Evolutionary conservation across 1,284 basidiomycete genomes (phyloP).

Genomic region (Golubevia sp.): DNA sequence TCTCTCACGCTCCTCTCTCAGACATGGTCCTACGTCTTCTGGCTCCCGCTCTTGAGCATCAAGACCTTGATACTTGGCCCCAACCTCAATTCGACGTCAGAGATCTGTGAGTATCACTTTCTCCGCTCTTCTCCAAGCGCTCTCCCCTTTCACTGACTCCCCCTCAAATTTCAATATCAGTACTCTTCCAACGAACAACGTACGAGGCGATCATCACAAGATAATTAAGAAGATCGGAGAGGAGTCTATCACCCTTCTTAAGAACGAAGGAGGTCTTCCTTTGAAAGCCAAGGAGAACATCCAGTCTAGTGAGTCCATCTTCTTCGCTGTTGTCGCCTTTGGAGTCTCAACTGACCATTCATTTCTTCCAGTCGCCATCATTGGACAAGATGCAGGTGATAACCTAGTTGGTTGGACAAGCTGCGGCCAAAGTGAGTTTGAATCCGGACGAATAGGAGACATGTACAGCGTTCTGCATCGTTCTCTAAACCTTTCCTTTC

Average conservation of each 20-base stretch:
- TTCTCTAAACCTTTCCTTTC: too few species aligned
- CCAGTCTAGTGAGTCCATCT: background rate
- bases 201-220: conserved; percentile 27
- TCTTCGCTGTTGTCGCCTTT: background rate
- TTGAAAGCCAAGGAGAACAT: conserved; percentile 10
- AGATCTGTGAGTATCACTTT: conserved; percentile 14
- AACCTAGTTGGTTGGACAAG: conserved; percentile 18
- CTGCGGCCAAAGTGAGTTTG: conserved; percentile 11
- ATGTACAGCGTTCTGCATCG: background rate
- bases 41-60: conserved; percentile 44
- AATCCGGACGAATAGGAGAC: background rate
- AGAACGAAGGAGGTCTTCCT: conserved; percentile 20
- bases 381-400: conserved; percentile 24
- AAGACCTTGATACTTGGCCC: conserved; percentile 16
- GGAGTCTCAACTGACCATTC: background rate
- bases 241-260: conserved; percentile 31
- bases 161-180: background rate
- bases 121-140: background rate
- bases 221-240: conserved; percentile 27
- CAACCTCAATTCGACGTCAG: conserved; percentile 43
- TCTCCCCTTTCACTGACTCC: conserved; percentile 3
- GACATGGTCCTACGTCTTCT: conserved; percentile 58
- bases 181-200: conserved; percentile 26
- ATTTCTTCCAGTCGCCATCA: conserved; percentile 14
- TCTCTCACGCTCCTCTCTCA: conserved; percentile 1